Evolutionary conservation across 2,329 filamentous ascomycete species (phyloP), one percentile per base, ranked within the genome.

Genomic region (Aspergillus tubingensis): DNA sequence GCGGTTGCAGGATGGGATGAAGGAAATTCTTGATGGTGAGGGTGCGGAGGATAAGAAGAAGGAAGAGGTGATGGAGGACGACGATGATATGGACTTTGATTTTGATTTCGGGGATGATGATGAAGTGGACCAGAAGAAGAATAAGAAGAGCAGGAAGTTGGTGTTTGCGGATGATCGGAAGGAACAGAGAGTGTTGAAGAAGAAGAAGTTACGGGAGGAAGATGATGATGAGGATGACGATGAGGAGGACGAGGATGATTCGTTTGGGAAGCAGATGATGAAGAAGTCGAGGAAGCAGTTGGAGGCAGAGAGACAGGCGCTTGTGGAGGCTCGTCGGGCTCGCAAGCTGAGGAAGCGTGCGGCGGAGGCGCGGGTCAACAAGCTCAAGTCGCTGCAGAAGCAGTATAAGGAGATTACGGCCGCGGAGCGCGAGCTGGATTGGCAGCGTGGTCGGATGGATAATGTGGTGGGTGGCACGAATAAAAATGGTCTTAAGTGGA

Each of bases 401-500:
- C 80, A 85, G 55, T 82, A 86, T 66, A 74, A 77, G 21, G 81
- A 86, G 66, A 80, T 89, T 17, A 75, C 79, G 30, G 77, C 79
- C 3, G 86, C 85, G 0, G 80, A 87, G 63, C 76, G 81, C 23
- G 82, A 84, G 67, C 72, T 88, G 21, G 85, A 87, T 47, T 72
- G 81, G 63, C 86, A 88, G 71, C 79, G 85, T 50, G 86, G 82
- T 8, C 83, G 82, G 72, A 88, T 88, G 86, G 82, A 81, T 64
- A 83, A 83, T 62, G 82, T 80, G 2, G 77, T 85, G 3, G 86
- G 86, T 17, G 86, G 86, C 0, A 79, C 83, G 57, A 88, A 88
- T 74, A 88, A 88, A 74, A 79, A 84, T 59, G 86, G 86, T 8
- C 77, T 86, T 67, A 88, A 86, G 68, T 89, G 86, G 80, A 88